phyloP scores from a whole-genome alignment of 805 yeast genomes.

The Yamadazyma kitorensis region DNA sequence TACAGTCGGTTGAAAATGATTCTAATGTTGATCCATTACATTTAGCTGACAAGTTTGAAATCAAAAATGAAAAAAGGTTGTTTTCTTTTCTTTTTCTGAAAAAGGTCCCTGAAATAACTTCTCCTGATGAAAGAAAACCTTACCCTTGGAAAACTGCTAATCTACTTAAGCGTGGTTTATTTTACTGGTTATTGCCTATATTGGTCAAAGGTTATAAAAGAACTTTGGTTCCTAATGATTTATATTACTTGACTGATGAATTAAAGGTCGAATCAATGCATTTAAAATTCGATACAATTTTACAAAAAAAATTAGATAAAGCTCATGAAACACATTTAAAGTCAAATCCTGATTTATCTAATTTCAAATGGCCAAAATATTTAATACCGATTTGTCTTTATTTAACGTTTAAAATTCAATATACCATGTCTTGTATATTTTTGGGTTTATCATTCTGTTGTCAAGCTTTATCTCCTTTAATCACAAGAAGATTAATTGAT shows the following conservation, averaged over 20 bases:
- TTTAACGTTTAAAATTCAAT: slow-evolving; percentile 47
- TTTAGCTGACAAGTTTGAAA: slow-evolving; percentile 1
- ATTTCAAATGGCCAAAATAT: slow-evolving; percentile 39
- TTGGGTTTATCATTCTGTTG: slow-evolving; percentile 47
- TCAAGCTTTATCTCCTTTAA: slow-evolving; percentile 60
- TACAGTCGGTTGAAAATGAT: slow-evolving; percentile 5
- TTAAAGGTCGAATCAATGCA: slow-evolving; percentile 37
- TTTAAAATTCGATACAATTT: slow-evolving; percentile 21
- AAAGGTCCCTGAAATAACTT: slow-evolving; percentile 49
- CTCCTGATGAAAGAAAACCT: slow-evolving; percentile 46
- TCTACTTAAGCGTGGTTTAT: slow-evolving; percentile 36
- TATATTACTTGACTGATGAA: slow-evolving; percentile 34
- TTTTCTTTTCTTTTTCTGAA: slow-evolving; percentile 51
- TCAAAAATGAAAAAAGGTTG: slow-evolving; percentile 47
- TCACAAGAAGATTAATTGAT: slow-evolving; percentile 61
- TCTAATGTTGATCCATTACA: slow-evolving; percentile 1
- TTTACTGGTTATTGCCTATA: slow-evolving; percentile 40
- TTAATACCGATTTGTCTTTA: slow-evolving; percentile 45
- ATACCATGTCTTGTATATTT: slow-evolving; percentile 36
- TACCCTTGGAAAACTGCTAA: slow-evolving; percentile 47
- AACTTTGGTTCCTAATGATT: slow-evolving; percentile 36
- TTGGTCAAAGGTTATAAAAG: slow-evolving; percentile 40
- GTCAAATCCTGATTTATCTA: slow-evolving; percentile 15
- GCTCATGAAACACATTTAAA: slow-evolving; percentile 19
- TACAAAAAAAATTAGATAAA: slow-evolving; percentile 20